Percentiles rank a stretch among this genome's conserved stretches.
These are phyloP conservation scores for Chalaropsis thielavioides DNA, from an alignment of 2,329 filamentous ascomycete species.

Conservation along the genomic window DNA sequence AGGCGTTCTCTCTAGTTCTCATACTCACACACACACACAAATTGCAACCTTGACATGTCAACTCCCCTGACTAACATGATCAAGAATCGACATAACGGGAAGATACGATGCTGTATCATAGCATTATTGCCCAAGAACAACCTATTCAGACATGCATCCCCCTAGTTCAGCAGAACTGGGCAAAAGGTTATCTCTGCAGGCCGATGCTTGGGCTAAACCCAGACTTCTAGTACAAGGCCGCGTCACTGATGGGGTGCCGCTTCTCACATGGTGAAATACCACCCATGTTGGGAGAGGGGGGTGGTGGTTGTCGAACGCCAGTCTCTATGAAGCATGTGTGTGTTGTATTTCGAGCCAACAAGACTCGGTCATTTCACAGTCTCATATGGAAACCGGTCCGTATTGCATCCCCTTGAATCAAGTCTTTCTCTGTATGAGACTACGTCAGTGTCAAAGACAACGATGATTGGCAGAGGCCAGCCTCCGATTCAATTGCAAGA, in stretches of 20 bases:
- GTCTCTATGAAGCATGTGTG: not conserved
- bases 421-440: too few relatives aligned
- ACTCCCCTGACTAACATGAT: not conserved
- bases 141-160: not conserved
- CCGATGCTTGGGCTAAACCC: not conserved
- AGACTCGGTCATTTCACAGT: not conserved
- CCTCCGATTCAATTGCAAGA: too few relatives aligned
- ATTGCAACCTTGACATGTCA: not conserved
- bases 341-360: not conserved
- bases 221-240: not conserved
- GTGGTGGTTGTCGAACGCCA: not conserved
- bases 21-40: not conserved
- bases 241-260: not conserved
- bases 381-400: too few relatives aligned
- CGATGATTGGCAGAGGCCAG: too few relatives aligned
- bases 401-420: too few relatives aligned
- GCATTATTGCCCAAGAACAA: not conserved
- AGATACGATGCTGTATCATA: too few relatives aligned
- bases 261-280: not conserved
- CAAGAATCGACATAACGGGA: not conserved
- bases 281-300: too few relatives aligned
- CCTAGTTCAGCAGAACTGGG: too few relatives aligned
- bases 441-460: too few relatives aligned
- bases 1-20: not conserved
- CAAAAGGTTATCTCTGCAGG: too few relatives aligned